Evolutionary conservation across 768 basidiomycete species (phyloP), one percentile per base, ranked within the genome.

Genomic region (Pholiota conissans): DNA sequence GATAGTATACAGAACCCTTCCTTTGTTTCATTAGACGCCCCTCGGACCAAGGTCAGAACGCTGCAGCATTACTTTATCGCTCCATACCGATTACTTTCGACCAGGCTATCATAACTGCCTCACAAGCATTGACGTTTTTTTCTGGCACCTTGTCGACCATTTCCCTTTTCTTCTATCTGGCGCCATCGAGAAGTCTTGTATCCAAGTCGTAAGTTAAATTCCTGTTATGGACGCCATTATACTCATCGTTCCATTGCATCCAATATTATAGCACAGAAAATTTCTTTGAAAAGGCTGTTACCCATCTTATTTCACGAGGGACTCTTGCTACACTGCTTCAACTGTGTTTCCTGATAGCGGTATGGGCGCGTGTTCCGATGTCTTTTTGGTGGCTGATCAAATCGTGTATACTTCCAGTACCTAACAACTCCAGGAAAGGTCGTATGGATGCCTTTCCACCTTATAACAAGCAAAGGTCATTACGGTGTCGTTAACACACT

Each of bases 361-460:
- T 68, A 55, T 30, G 66, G 13, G 30, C 30, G 10, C 26, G 5
- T 11, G 28, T 32, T 27, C 24, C 39, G 14, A 24, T 42, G 35
- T 3, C 26, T 29, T 22, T 47, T n/a, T 6, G 11, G 32, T 50
- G 29, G 48, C 13, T 26, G 14, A 27, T 29, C 9, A 30, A 14
- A 26, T 42, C 42, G 0, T n/a, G n/a, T n/a, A n/a, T n/a, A n/a
- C 13, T 5, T 22, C 7, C 47, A 71, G 70, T 70, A 69, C 60
- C 34, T 55, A 6, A 49, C 60, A 24, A 57, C 61, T 27, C 67
- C 70, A 1, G 49, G 56, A 14, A 66, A 56, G 29, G 49, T 61
- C 8, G 49, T 66, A 35, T 71, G 70, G 70, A 65, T 70, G 52
- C 62, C 65, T 14, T 67, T 70, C 56, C 69, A 69, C 39, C 62